Percentiles rank a stretch among this genome's conserved stretches.
These are phyloP conservation scores for Ustilago loliicola DNA, from an alignment of 1,284 basidiomycete genomes.

Conservation along the genomic window DNA sequence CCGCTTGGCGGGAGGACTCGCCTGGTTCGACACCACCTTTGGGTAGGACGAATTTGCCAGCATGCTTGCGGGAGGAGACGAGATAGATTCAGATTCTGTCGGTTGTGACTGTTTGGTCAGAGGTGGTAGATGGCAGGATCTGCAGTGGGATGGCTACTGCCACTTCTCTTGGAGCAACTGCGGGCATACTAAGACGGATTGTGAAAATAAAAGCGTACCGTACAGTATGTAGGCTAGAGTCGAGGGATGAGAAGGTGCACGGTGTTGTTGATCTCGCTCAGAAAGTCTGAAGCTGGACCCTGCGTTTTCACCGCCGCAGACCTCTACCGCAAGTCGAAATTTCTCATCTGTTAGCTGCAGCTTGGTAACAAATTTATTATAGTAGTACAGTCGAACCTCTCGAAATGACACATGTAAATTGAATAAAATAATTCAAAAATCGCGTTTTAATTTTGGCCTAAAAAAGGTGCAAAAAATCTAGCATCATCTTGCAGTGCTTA, in stretches of 20 bases:
- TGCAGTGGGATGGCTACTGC: slow-evolving; percentile 56
- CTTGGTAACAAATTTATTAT: not conserved
- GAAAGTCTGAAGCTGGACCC: slow-evolving; percentile 8
- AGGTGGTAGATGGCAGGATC: not conserved
- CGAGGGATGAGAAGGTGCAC: not conserved
- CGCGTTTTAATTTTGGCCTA: too few species aligned
- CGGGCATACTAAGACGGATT: not conserved
- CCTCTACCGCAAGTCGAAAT: not conserved
- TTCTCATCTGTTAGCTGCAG: not conserved
- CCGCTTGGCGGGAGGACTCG: slow-evolving; percentile 55
- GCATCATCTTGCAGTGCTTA: too few species aligned
- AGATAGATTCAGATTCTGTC: slow-evolving; percentile 45
- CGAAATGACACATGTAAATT: too few species aligned
- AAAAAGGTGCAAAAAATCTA: too few species aligned
- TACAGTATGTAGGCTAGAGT: not conserved
- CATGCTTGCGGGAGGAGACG: slow-evolving; percentile 65
- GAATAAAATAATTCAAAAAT: too few species aligned
- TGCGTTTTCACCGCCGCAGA: slow-evolving; percentile 10
- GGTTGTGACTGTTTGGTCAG: not conserved
- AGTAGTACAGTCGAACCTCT: too few species aligned
- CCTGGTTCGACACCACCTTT: slow-evolving; percentile 66
- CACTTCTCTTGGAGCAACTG: slow-evolving; percentile 41
- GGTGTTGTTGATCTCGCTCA: not conserved
- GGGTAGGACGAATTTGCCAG: slow-evolving; percentile 57
- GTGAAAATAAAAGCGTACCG: not conserved